Base-by-base conservation (phyloP, 192 early-diverging fungal species). In the Haplosporangium gracile region DNA sequence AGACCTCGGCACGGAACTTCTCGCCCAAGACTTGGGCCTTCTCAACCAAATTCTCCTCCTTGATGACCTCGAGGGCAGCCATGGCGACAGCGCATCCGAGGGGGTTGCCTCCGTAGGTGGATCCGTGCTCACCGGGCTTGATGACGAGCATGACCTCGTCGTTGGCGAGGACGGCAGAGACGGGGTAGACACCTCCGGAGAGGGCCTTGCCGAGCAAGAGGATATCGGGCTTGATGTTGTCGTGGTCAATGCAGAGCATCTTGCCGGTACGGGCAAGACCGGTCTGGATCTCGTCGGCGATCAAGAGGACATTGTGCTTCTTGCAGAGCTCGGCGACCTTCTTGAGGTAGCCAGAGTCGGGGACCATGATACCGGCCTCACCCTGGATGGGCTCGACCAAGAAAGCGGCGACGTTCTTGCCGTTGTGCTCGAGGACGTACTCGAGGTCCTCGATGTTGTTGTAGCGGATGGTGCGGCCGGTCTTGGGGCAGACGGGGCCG, bases 331-430 rank as follows among this genome's bases (percentile, higher is more conserved):
- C 96, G 81, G 95, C 94, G 85, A 94, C 95, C 73, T 92, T 93
- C 85, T 92, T 92, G 51, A 99, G 90, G 91, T 99, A 99, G 20
- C 97, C 97, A 2, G 95, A 91, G 82, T 97, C 97, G 40, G 98
- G 98, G 16, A 99, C 96, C 84, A 95, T 93, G 87, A 99, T 98
- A 74, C 96, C 98, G 38, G 98, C 97, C 91, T 99, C 98, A 78
- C 98, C 98, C 88, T 99, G 98, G 90, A 99, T 99, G 26, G 98
- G 98, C 90, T 99, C 98, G 22, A 99, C 96, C 70, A 99, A 92
- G 92, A 99, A 98, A 18, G 94, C 98, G 47, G 96, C 97, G 11
- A 97, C 95, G 68, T 94, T 91, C 77, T 93, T 90, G 79, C 97
- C 96, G 85, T 97, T 92, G 11, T 93, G 92, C 75, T 96, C 93